Evolutionary conservation across 495 filamentous ascomycete species (phyloP), one percentile per base, ranked within the genome.

Genomic region (Lophium mytilinum): DNA sequence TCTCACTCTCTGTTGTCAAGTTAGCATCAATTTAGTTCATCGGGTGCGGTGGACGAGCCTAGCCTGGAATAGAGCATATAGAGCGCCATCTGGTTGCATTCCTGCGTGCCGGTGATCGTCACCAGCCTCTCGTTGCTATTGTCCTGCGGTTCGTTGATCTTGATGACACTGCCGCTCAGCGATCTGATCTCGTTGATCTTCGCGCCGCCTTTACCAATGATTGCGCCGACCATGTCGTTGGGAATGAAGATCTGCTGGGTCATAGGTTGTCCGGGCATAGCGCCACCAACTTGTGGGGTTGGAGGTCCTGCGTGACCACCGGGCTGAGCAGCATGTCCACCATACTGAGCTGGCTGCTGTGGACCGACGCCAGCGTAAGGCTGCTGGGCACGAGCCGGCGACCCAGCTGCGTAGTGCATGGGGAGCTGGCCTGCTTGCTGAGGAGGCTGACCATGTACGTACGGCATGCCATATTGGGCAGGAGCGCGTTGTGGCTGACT

Each of bases 121-220:
- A 98, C 93, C 51, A 98, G 77, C 53, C 93, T 82, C 75, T 98
- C 93, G 67, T 97, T 98, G 78, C 90, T 96, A 73, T 94, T 97
- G 70, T 97, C 94, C 66, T 96, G 92, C 0, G 93, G 93, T 68
- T 98, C 93, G 71, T 98, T 98, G 77, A 98, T 98, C 81, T 98
- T 98, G 69, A 98, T 98, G 11, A 97, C 92, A 72, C 93, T 97
- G 58, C 94, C 94, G 65, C 88, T 94, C 63, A 98, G 80, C 64
- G 94, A 89, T 54, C 93, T 84, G 58, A 98, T 98, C 75, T 98
- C 93, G 68, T 98, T 98, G 78, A 98, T 98, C 82, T 98, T 98
- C 21, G 90, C 88, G 58, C 93, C 93, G 55, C 93, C 94, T 75
- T 98, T 98, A 57, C 93, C 93, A 66, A 98, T 98, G 65, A 98